Evolutionary conservation across 305 asterid genomes (phyloP).

Genomic region (Fraxinus nigra): DNA sequence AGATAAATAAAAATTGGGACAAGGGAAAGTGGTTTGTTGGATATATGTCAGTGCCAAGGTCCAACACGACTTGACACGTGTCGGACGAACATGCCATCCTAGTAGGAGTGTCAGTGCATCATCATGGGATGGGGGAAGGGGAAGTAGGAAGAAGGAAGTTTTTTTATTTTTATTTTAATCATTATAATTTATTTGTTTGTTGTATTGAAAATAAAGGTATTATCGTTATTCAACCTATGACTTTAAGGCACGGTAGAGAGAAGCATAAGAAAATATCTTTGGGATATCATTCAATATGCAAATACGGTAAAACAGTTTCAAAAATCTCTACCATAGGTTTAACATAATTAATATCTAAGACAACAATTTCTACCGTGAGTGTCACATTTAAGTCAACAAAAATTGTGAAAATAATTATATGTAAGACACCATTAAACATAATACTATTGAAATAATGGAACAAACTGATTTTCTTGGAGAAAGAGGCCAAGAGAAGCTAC

Average conservation of each 20-base stretch:
- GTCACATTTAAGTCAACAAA: background rate
- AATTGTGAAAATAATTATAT: background rate
- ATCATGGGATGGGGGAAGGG: background rate
- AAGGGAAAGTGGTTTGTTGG: background rate
- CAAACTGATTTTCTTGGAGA: background rate
- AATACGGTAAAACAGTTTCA: background rate
- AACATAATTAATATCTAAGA: background rate
- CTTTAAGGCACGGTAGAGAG: background rate
- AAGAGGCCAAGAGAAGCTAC: slow-evolving; percentile 29
- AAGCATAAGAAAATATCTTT: background rate
- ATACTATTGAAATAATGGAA: background rate
- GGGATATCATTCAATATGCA: background rate
- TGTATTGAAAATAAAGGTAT: background rate
- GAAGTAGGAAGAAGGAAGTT: background rate
- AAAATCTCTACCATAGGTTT: background rate
- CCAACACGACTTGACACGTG: background rate
- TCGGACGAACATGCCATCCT: background rate
- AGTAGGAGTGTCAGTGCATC: background rate
- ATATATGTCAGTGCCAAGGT: background rate
- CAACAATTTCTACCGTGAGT: background rate
- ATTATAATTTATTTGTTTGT: background rate
- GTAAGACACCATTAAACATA: background rate
- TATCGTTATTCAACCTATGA: background rate
- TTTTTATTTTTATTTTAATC: background rate
- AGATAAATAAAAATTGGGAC: background rate